Evolutionary conservation across 352 stramenopile species (phyloP).

Genomic region (Plasmopara muralis): DNA sequence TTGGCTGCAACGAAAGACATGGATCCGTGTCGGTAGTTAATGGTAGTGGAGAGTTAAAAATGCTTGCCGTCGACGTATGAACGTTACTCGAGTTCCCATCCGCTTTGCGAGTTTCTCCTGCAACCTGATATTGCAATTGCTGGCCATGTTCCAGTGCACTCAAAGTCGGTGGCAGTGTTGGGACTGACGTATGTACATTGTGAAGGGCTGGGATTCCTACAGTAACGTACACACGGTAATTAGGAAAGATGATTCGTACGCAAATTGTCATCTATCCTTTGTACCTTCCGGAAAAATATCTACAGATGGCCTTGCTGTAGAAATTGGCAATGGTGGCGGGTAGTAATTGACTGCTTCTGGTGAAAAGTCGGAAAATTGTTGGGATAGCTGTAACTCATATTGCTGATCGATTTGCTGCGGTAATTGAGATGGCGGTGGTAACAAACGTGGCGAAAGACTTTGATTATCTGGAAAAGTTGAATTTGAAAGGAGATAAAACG

Average conservation of each 20-base stretch:
- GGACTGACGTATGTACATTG: slow-evolving; percentile 8
- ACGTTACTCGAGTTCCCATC: neutral
- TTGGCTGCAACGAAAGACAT: slow-evolving; percentile 1
- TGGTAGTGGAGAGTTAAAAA: slow-evolving; percentile 5
- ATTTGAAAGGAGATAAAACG: slow-evolving; percentile 15
- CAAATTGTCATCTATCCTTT: neutral
- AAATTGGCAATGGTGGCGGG: slow-evolving; percentile 1
- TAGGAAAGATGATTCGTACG: neutral
- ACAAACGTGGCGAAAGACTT: slow-evolving; percentile 4
- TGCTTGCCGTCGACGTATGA: neutral
- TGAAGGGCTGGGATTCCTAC: slow-evolving; percentile 16
- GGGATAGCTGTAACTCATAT: slow-evolving; percentile 5
- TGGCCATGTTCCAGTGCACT: slow-evolving; percentile 10
- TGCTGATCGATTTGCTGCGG: slow-evolving; percentile 12
- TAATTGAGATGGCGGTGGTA: slow-evolving; percentile 1
- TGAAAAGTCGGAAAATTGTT: slow-evolving; percentile 14
- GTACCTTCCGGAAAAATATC: slow-evolving; percentile 25
- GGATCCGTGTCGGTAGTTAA: neutral
- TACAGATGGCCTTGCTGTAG: slow-evolving; percentile 6
- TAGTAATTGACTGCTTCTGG: slow-evolving; percentile 12
- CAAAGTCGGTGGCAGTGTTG: slow-evolving; percentile 19
- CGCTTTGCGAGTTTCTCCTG: slow-evolving; percentile 8
- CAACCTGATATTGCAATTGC: slow-evolving; percentile 3
- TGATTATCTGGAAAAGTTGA: slow-evolving; percentile 3
- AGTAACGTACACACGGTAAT: neutral